These are phyloP conservation scores for Blastomyces gilchristii DNA, from an alignment of 2,329 filamentous ascomycete genomes.

Conservation along the genomic window DNA sequence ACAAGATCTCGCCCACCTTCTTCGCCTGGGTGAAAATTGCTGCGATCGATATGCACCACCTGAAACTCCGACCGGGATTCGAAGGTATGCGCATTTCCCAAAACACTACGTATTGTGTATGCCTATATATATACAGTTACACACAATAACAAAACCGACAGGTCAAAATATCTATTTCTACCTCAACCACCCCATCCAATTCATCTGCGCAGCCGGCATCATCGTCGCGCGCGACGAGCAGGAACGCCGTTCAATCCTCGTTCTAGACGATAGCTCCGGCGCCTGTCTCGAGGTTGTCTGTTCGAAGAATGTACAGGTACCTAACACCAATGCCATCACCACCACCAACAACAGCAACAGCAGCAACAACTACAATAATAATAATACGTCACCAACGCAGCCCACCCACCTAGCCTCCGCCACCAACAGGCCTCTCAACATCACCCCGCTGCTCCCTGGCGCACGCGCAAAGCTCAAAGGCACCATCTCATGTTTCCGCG, in stretches of 20 bases:
- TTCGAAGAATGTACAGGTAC: slow-evolving; percentile 24
- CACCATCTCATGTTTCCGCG: slow-evolving; percentile 43
- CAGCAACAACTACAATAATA: neutral
- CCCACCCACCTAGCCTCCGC: slow-evolving; percentile 11
- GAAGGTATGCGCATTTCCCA: slow-evolving; percentile 28
- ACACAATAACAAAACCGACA: slow-evolving; percentile 17
- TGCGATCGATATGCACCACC: slow-evolving; percentile 44
- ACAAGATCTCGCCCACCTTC: slow-evolving; percentile 50
- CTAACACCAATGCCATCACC: slow-evolving; percentile 12
- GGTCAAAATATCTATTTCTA: slow-evolving; percentile 53
- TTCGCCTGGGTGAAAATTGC: slow-evolving; percentile 54
- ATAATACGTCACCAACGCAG: neutral
- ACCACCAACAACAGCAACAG: neutral
- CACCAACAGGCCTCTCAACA: slow-evolving; percentile 32
- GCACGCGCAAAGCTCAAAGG: slow-evolving; percentile 48
- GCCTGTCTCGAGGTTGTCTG: slow-evolving; percentile 47
- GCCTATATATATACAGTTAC: neutral
- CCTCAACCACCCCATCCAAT: slow-evolving; percentile 65
- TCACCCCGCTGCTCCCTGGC: slow-evolving; percentile 40
- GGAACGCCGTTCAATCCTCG: slow-evolving; percentile 43
- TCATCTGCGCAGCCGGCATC: slow-evolving; percentile 60
- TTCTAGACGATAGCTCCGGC: slow-evolving; percentile 53
- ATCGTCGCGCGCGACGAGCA: slow-evolving; percentile 53
- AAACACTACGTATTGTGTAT: too few relatives aligned
- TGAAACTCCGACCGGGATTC: slow-evolving; percentile 41